These are phyloP conservation scores for Curvularia verruculosa DNA, from an alignment of 2,329 filamentous ascomycete genomes.

Conservation along the genomic window DNA sequence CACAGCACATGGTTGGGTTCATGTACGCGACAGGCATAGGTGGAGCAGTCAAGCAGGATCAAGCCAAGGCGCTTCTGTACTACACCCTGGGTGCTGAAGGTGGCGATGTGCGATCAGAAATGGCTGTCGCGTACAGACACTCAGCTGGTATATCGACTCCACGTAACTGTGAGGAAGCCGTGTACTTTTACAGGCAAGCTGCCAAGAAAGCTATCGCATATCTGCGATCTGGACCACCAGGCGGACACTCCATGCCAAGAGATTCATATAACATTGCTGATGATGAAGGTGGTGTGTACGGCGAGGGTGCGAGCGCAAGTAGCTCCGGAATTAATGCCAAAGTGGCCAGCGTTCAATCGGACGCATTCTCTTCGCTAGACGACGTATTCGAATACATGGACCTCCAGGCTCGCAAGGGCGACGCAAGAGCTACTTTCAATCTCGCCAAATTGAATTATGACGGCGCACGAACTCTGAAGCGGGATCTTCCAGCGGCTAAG, in stretches of 20 bases:
- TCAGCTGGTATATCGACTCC: constrained; percentile 84
- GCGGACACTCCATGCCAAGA: constrained; percentile 76
- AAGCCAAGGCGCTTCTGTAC: constrained; percentile 90
- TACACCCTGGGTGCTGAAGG: constrained; percentile 90
- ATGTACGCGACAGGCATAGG: constrained; percentile 95
- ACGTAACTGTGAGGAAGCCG: constrained; percentile 82
- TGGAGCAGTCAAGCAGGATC: constrained; percentile 78
- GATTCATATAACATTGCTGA: constrained; percentile 89
- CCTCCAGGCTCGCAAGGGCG: constrained; percentile 86
- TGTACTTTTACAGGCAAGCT: constrained; percentile 88
- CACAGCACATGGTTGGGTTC: constrained; percentile 93
- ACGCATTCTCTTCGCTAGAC: constrained; percentile 84
- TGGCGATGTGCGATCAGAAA: constrained; percentile 84
- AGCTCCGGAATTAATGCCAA: constrained; percentile 85
- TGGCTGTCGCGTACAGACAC: constrained; percentile 89
- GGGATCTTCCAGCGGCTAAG: constrained; percentile 74
- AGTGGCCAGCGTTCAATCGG: constrained; percentile 73
- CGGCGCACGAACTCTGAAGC: constrained; percentile 74
- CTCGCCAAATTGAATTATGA: constrained; percentile 89
- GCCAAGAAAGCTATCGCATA: constrained; percentile 91
- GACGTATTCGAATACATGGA: constrained; percentile 95
- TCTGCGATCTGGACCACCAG: constrained; percentile 87
- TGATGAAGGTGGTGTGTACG: constrained; percentile 89
- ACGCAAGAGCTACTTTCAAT: constrained; percentile 84
- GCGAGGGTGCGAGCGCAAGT: constrained; percentile 88